Base-by-base conservation (phyloP, 2,329 filamentous ascomycete species). In the Aciculosporium take region DNA sequence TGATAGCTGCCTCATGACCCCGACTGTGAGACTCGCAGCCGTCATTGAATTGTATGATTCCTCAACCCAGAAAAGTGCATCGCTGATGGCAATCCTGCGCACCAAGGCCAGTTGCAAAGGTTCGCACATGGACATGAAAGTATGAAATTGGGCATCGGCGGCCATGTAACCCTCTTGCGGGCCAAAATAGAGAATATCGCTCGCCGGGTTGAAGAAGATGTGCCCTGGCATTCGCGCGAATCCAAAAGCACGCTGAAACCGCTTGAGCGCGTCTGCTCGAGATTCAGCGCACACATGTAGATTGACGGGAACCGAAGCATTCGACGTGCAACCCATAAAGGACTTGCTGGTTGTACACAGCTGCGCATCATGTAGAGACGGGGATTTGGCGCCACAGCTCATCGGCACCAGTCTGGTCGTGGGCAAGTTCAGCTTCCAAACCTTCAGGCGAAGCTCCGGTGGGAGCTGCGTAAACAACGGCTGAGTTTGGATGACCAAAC, bases 111-210 rank as follows among this genome's bases (percentile, higher is more conserved):
- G 56, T 45, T 71, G 64, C 8, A 49, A 50, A 5, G 57, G 61
- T 33, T 58, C 56, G 47, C 61, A 64, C 50, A 69, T 56, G 39
- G 59, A 52, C 53, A 70, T 58, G 49, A 61, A 61, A 12, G 64
- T 66, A 39, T 60, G 58, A 42, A 71, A 64, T 46, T 69, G 61
- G 5, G 66, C 58, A 42, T 63, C 60, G 39, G 66, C 59, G 17
- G 63, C 64, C 59, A 66, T 66, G 53, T 60, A 64, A 39, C 66
- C 66, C 21, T 62, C 51, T 25, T 63, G 57, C 9, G 62, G 58
- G 28, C 66, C 67, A 47, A 71, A 69, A 50, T 66, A 71, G 39
- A 71, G 55, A n/a, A 67, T 58, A 44, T 72, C 68, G 38, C 49
- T 49, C 12, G 48, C 39, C 0, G 59, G 55, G 45, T 65, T 62